Evolutionary conservation across 75 land plant species (phyloP), one percentile per base, ranked within the genome.

Genomic region (Sequoia sempervirens): DNA sequence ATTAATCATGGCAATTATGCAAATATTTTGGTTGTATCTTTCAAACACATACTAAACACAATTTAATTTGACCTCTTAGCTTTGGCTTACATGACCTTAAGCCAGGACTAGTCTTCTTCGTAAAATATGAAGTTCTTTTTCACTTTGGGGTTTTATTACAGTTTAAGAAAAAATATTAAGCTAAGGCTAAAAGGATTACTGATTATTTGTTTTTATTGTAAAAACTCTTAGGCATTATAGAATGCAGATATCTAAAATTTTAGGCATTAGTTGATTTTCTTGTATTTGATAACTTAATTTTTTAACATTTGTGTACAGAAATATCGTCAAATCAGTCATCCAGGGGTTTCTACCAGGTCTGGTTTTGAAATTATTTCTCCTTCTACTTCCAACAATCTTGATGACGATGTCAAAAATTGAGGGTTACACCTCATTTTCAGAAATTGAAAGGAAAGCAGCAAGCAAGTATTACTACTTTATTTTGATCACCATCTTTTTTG

Each of bases 301-400:
- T 30, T 20, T 36, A 34, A 41, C 5, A 4, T 86, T 32, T 74
- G 69, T 41, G 13, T 87, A 70, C 93, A 93, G 95, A 86, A n/a
- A 80, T 12, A 75, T 86, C 53, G 43, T 91, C 32, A 90, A 90
- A 86, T 92, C 93, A 43, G 86, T 93, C 34, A 82, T 93, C 14
- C 95, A 93, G 89, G 95, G 95, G 32, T 90, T 92, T 80, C 88
- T 93, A 36, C 95, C 95, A 64, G 95, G 95, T 47, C 86, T 93
- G 84, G 90, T 86, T 38, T 76, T 93, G 72, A 93, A 91, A 75
- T 54, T 89, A 20, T 93, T 90, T 75, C 90, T 93, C 32, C 75
- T 85, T 72, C 28, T 93, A 76, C 89, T 93, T 78, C 95, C 95
- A 54, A 81, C 64, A n/a, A 88, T 93, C 36, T 84, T 91, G 15